Evolutionary conservation across 805 yeast genomes (phyloP).

Genomic region (Blastobotrys terrestris): DNA sequence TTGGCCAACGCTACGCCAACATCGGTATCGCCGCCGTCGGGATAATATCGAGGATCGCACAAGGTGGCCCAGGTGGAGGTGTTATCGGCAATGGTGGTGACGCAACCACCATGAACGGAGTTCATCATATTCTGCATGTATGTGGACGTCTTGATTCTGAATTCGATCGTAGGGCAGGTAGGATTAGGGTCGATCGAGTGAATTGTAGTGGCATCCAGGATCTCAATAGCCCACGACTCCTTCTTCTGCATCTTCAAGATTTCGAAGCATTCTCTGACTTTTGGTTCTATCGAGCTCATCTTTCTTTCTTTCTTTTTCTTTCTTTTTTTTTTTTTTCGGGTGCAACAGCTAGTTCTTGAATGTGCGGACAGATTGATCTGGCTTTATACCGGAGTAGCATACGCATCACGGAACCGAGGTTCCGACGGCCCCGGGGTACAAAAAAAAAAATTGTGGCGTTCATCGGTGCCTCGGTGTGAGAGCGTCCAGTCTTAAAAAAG

Average conservation of each 20-base stretch:
- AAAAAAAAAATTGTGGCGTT: too few relatives aligned
- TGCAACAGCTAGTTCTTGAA: neutral
- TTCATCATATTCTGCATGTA: constrained; percentile 4
- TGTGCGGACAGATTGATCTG: too few relatives aligned
- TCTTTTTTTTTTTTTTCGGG: neutral
- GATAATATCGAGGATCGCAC: constrained; percentile 23
- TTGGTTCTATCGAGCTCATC: too few relatives aligned
- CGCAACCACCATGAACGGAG: constrained; percentile 30
- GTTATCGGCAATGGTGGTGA: constrained; percentile 26
- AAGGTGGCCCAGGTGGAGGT: constrained; percentile 21
- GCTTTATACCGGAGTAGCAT: too few relatives aligned
- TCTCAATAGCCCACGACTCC: neutral
- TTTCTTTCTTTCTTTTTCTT: too few relatives aligned
- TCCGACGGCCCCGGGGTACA: too few relatives aligned
- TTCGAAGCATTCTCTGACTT: neutral
- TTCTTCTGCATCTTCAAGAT: neutral
- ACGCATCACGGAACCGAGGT: too few relatives aligned
- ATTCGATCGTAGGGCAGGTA: neutral
- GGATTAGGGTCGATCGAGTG: neutral
- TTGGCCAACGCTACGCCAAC: constrained; percentile 1
- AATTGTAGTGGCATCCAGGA: neutral
- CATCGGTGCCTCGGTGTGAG: too few relatives aligned
- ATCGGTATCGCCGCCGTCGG: constrained; percentile 14
- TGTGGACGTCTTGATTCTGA: constrained; percentile 1
- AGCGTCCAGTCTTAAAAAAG: too few relatives aligned